Base-by-base conservation (phyloP, 352 stramenopile genomes). In the Globisporangium apiculatum region DNA sequence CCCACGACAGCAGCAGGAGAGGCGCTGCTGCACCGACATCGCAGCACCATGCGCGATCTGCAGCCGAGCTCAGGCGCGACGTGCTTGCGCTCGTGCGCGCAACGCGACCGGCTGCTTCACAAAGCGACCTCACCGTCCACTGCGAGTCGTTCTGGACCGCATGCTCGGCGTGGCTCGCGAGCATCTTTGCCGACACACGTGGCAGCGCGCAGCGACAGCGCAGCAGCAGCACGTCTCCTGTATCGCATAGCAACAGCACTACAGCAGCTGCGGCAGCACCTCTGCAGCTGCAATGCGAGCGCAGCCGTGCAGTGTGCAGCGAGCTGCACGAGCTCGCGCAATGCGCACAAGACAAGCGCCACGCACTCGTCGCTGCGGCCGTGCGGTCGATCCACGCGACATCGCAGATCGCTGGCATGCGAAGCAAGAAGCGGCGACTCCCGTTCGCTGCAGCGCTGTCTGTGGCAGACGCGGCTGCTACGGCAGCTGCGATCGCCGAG, bases 81-180 rank as follows among this genome's bases (percentile, higher is more conserved):
- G 68, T 71, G 51, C 54, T 68, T 14, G 51, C 61, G 9, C 58
- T 76, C 6, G 61, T 76, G 7, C 65, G 40, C 4, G 40, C 15
- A 8, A 55, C 47, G 6, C 24, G 7, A 36, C 15, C 36, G 17
- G 7, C 12, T 31, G 15, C 47, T 2, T 12, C 40, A 43, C 40
- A 43, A 5, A 14, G 7, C 11, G 40, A 43, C 40, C 40, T 43
- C 11, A 12, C 40, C 11, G 40, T 8, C 7, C 40, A 1, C 40
- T 43, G 11, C 40, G 40, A 5, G 40, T 43, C 40, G 7, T 43
- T 14, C 40, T 14, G 11, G 11, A 43, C 7, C 40, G 40, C 40
- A 14, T 43, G 40, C 40, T 43, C 40, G 11, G 40, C 40, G 11
- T 43, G 40, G 40, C 40, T 43, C 40, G 11, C 11, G 11, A 12